Evolutionary conservation across 768 basidiomycete genomes (phyloP).

Genomic region (Phanerochaete sordida): DNA sequence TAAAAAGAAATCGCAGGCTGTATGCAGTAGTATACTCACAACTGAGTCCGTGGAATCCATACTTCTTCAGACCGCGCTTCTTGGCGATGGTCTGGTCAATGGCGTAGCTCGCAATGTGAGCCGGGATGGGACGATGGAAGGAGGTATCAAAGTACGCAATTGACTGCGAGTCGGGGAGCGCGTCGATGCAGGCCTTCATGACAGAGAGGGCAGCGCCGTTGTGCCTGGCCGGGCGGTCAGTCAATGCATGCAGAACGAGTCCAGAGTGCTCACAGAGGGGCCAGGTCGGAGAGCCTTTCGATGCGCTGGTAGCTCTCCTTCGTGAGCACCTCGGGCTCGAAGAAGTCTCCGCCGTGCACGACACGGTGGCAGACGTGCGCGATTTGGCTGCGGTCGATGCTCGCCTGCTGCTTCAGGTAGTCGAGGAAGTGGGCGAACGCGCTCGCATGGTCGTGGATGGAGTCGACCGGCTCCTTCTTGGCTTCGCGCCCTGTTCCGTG

Average conservation of each 20-base stretch:
- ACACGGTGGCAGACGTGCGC: conserved; percentile 69
- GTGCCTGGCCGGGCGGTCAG: conserved; percentile 37
- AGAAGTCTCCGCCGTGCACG: conserved; percentile 84
- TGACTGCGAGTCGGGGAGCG: conserved; percentile 64
- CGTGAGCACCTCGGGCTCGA: conserved; percentile 65
- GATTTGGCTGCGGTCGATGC: conserved; percentile 43
- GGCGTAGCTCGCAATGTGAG: conserved; percentile 76
- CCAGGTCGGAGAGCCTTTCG: conserved; percentile 70
- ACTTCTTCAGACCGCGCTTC: conserved; percentile 74
- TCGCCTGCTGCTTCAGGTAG: conserved; percentile 37
- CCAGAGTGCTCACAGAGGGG: conserved; percentile 59
- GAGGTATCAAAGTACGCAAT: conserved; percentile 89
- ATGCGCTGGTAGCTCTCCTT: conserved; percentile 70
- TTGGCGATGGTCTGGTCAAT: conserved; percentile 61
- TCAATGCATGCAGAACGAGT: not conserved
- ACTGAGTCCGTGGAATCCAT: conserved; percentile 88
- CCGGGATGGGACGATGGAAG: conserved; percentile 75
- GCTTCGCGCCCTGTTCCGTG: conserved; percentile 28
- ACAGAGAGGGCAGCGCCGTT: conserved; percentile 60
- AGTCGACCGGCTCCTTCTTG: conserved; percentile 34
- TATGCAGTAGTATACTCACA: conserved; percentile 36
- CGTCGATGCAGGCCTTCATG: conserved; percentile 55
- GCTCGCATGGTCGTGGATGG: conserved; percentile 53
- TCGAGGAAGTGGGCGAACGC: conserved; percentile 63
- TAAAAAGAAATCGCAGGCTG: not conserved